Base-by-base conservation (phyloP, 2,329 filamentous ascomycete species). In the Aureobasidium sp. region DNA sequence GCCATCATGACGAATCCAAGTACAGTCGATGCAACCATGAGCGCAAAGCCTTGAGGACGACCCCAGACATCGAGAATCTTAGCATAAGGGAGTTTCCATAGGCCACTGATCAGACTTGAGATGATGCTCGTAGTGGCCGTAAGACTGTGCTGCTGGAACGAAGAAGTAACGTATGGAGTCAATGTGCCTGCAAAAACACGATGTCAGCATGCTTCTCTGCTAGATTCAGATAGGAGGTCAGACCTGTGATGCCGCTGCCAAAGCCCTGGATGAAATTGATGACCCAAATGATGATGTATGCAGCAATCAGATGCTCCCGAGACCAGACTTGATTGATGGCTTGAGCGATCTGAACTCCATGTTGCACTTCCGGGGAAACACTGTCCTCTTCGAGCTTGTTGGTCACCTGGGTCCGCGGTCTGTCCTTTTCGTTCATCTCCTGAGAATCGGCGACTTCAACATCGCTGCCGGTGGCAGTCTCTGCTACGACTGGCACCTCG, bases 231-330 rank as follows among this genome's bases (percentile, higher is more conserved):
- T 12, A n/a, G 17, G 17, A 17, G n/a, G n/a, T 35, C 48, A 5
- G 19, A 45, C 70, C 68, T 40, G 77, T 75, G 49, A 76, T 73
- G 53, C 72, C 71, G 61, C 77, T 71, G 61, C 78, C 72, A 40
- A 81, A 68, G 33, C 77, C 78, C 40, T 82, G 79, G 67, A 78
- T 76, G 64, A 82, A 79, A 49, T 76, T 75, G 68, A 78, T 76
- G 5, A 81, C 64, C 64, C 77, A 81, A 29, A 81, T 73, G 57
- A 77, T 79, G 47, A 70, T 66, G 60, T 75, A 77, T 63, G 74
- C 74, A 42, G 65, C 62, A n/a, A 72, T 69, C 17, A 78, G 66
- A 1, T 72, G 70, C 50, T 68, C 68, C 63, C 71, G 74, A 52
- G 67, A 69, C 76, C 76, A 78, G 4, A 74, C 71, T 17, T 71